These are phyloP conservation scores for Alectoria sarmentosa DNA, from an alignment of 495 filamentous ascomycete genomes.

Conservation along the genomic window DNA sequence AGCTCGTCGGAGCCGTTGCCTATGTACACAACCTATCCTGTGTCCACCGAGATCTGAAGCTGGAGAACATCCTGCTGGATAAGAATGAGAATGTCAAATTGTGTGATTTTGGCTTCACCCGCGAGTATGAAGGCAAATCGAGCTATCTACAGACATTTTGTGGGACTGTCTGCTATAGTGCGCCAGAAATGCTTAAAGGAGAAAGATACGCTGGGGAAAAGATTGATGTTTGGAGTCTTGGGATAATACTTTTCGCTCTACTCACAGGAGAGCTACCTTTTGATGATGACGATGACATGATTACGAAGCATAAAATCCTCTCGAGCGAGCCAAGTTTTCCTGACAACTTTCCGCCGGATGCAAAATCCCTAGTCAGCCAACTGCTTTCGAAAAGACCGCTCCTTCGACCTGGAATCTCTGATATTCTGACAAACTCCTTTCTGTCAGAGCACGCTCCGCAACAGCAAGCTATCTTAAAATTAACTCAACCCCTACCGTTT, in stretches of 20 bases:
- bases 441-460: slow-evolving; percentile 80
- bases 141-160: slow-evolving; percentile 97
- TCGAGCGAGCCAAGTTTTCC: slow-evolving; percentile 78
- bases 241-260: slow-evolving; percentile 91
- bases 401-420: slow-evolving; percentile 73
- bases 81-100: slow-evolving; percentile 97
- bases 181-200: slow-evolving; percentile 96
- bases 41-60: slow-evolving; percentile 92
- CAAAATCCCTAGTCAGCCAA: slow-evolving; percentile 62
- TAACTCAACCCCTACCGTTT: slow-evolving; percentile 78
- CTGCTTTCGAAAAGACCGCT: slow-evolving; percentile 86
- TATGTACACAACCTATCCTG: slow-evolving; percentile 95
- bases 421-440: slow-evolving; percentile 85
- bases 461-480: slow-evolving; percentile 83
- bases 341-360: slow-evolving; percentile 68
- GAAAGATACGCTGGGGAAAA: slow-evolving; percentile 98
- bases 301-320: slow-evolving; percentile 80
- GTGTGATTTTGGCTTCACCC: slow-evolving; percentile 97
- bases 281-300: slow-evolving; percentile 85
- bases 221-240: slow-evolving; percentile 97
- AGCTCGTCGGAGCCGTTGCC: slow-evolving; percentile 88
- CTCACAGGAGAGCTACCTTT: slow-evolving; percentile 90
- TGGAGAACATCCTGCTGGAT: slow-evolving; percentile 95
- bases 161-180: slow-evolving; percentile 95
- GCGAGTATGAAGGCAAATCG: slow-evolving; percentile 92